Base-by-base conservation (phyloP, 371 early-diverging fungal genomes). In the Actinomucor elegans region DNA sequence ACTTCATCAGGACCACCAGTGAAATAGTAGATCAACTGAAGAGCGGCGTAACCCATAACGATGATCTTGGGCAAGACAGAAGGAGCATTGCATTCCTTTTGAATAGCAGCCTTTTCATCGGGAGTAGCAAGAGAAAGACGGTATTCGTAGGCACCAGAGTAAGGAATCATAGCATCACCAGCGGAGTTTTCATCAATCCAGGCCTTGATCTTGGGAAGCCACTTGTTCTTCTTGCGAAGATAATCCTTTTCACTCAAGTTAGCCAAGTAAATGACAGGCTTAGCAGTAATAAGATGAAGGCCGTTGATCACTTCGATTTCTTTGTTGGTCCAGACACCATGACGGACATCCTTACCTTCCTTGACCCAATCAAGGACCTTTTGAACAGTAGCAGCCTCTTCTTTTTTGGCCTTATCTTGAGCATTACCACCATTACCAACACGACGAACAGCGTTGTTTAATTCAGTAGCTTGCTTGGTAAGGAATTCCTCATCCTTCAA, bases 1-100 rank as follows among this genome's bases (percentile, higher is more conserved):
- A 96, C 96, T 76, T 99, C 99, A 59, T 90, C 88, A 8, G 87
- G 83, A 45, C 99, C 99, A 48, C 86, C 93, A 3, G 99, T 99
- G 74, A 99, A 99, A 81, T 89, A 99, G 78, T 97, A 97, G 61
- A 91, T 87, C 20, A 99, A 78, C 48, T 90, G 81, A 43, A 99
- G 81, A 29, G 93, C 85, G 40, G 86, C 78, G 71, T 99, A 96
- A 28, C 99, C 99, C 12, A 87, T 80, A 12, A 88, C 82, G 56
- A 99, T 92, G 57, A 99, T 92, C 79, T 94, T 95, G 59, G 91
- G 91, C 44, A 94, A 66, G 8, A 87, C 87, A 35, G 94, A 93
- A 24, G 61, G 51, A 12, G 80, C 79, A 10, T 76, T 75, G 42
- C 76, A 43, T 48, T 84, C 84, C 59, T 87, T 89, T 43, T 86